These are phyloP conservation scores for Diaporthe citriasiana DNA, from an alignment of 2,329 filamentous ascomycete genomes.

Conservation along the genomic window DNA sequence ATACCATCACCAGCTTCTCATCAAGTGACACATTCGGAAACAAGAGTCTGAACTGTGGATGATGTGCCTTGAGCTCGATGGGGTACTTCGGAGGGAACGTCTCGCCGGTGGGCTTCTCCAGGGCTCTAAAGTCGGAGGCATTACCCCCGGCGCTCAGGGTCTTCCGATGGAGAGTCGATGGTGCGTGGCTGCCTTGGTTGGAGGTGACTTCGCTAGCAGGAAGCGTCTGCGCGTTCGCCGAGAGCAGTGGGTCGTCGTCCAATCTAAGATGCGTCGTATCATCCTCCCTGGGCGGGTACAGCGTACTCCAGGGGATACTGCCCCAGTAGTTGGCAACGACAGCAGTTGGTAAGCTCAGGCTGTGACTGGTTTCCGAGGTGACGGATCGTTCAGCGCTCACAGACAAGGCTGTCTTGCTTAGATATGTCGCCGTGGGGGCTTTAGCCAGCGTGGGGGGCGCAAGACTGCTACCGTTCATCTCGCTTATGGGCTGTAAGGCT, in stretches of 20 bases:
- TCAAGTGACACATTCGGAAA: constrained; percentile 84
- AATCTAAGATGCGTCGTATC: constrained; percentile 45
- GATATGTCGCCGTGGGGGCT: constrained; percentile 84
- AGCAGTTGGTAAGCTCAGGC: constrained; percentile 83
- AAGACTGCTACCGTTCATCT: constrained; percentile 72
- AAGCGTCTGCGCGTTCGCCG: constrained; percentile 52
- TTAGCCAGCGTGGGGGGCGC: constrained; percentile 87
- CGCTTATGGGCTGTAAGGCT: constrained; percentile 56
- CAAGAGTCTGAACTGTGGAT: constrained; percentile 91
- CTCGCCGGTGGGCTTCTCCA: constrained; percentile 58
- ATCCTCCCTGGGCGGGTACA: constrained; percentile 49
- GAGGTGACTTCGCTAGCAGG: constrained; percentile 47
- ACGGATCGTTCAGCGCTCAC: constrained; percentile 83
- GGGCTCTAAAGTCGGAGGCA: constrained; percentile 43
- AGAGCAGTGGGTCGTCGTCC: constrained; percentile 55
- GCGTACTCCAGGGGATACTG: constrained; percentile 79
- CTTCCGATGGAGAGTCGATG: constrained; percentile 42
- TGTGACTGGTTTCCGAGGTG: constrained; percentile 67
- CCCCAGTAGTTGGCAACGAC: constrained; percentile 97
- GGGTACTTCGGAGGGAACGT: constrained; percentile 84
- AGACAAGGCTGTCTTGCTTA: constrained; percentile 88
- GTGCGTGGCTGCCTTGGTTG: constrained; percentile 37
- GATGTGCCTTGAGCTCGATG: constrained; percentile 83
- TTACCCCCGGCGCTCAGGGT: constrained; percentile 50
- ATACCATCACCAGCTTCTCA: constrained; percentile 91